Base-by-base conservation (phyloP, 176 grass and related monocot genomes). In the Thinopyrum elongatum region DNA sequence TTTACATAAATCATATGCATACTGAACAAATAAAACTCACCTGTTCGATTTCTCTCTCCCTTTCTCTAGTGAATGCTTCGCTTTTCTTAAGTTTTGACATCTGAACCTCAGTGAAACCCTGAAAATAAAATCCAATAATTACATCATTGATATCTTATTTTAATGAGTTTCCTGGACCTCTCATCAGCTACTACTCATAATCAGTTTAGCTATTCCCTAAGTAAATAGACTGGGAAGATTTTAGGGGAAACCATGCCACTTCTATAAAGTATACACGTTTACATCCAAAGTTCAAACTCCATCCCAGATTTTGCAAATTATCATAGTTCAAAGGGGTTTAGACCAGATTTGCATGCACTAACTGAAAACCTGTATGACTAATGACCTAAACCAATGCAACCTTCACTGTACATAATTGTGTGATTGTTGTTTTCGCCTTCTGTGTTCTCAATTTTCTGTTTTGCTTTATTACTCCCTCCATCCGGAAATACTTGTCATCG, bases 31-130 rank as follows among this genome's bases (percentile, higher is more conserved):
- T 26, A 63, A 87, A 83, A 65, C 33, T 80, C 29, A 94, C 96
- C 91, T 98, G 96, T 58, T 90, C 83, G 23, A 99, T 97, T 82
- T 99, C 97, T 86, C 94, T 92, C 79, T 99, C 97, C 85, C 97
- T 93, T 88, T 94, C 97, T 91, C 97, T 99, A 28, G 94, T 99
- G 73, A 93, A 93, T 8, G 89, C 92, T 84, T 99, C 94, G 3
- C 94, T 99, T 88, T 93, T 94, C 86, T 99, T 97, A 53, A 99
- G 80, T 87, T 91, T 99, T 82, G 97, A 92, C 90, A 93, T 90
- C 72, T 94, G 94, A 88, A 93, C 57, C 59, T 99, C 97, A n/a
- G 90, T 90, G 83, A 99, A 97, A 88, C 94, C 97, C 97, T 99
- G 80, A 55, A 76, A 86, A 42, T n/a, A 88, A 76, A 73, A 90